phyloP scores from a whole-genome alignment of 345 rosid genomes.

The Pistacia atlantica region DNA sequence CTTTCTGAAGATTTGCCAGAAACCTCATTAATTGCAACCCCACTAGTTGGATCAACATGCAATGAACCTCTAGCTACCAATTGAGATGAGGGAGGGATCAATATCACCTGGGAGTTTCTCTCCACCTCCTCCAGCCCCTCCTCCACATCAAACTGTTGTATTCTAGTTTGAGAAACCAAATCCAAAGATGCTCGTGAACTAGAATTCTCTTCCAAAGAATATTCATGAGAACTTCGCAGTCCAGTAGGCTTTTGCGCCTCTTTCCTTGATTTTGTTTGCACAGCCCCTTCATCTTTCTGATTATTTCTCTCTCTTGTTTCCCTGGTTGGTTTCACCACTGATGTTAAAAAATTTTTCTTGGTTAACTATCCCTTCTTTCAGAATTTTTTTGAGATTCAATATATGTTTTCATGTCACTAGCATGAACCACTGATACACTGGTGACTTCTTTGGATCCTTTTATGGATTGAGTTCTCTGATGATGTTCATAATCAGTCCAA shows the following conservation, averaged over 20 bases:
- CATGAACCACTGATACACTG: conserved; percentile 36
- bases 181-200: conserved; percentile 44
- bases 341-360: conserved; percentile 38
- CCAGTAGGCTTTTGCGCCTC: conserved; percentile 30
- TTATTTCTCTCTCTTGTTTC: conserved; percentile 30
- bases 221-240: conserved; percentile 33
- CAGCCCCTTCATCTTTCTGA: conserved; percentile 35
- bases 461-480: conserved; percentile 38
- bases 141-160: conserved; percentile 36
- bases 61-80: conserved; percentile 41
- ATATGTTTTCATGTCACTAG: conserved; percentile 35
- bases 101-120: conserved; percentile 44
- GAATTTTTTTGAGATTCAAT: conserved; percentile 41
- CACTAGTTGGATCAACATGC: conserved; percentile 29
- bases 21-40: conserved; percentile 36
- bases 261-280: conserved; percentile 34
- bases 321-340: conserved; percentile 33
- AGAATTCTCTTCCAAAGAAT: conserved; percentile 37
- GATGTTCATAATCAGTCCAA: conserved; percentile 35
- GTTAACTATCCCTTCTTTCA: conserved; percentile 44
- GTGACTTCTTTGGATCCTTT: conserved; percentile 41
- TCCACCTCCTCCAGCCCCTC: conserved; percentile 27
- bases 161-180: conserved; percentile 35
- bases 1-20: conserved; percentile 46
- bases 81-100: conserved; percentile 64